Base-by-base conservation (phyloP, 768 basidiomycete genomes). In the Holtermanniella nyarrowii region DNA sequence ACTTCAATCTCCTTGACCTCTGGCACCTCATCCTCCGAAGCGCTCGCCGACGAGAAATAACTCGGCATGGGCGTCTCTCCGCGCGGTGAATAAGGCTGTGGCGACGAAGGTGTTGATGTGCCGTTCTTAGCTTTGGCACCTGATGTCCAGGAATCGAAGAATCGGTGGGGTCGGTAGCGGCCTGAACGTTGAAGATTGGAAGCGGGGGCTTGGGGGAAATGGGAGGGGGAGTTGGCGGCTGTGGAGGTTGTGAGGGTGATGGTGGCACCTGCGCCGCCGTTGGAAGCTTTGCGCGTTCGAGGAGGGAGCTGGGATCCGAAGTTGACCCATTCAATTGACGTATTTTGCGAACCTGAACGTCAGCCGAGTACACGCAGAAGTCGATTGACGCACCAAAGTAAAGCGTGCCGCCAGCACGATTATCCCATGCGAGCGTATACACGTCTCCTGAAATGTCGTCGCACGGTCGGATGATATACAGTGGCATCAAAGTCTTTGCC, bases 281-380 rank as follows among this genome's bases (percentile, higher is more conserved):
- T 42, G 4, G 61, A 61, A 1, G 57, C 20, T 37, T 59, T 59
- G 42, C 61, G 53, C 48, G 52, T 26, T 5, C 60, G 55, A 16
- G 41, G 26, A 2, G 58, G 56, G 13, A 50, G 46, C 1, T 56
- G 50, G 37, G 58, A 49, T 11, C 66, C 62, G 48, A 90, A 86
- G 59, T 79, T 74, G 66, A 83, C 81, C 88, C 88, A 95, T 63
- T 95, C 88, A 24, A 95, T 76, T 12, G 88, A 90, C 1, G 90
- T 90, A 66, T 89, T 87, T 71, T 95, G 87, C 65, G 88, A 90
- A 21, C 63, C 63, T 65, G 46, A 14, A 14, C 22, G 50, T 22
- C 24, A 18, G 20, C 13, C n/a, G 3, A 26, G 37, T 12, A 2
- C 25, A 21, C n/a, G n/a, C n/a, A n/a, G n/a, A n/a, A n/a, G n/a